Evolutionary conservation across 441 rosid genomes (phyloP), one percentile per base, ranked within the genome.

Genomic region (Brassica balearica): DNA sequence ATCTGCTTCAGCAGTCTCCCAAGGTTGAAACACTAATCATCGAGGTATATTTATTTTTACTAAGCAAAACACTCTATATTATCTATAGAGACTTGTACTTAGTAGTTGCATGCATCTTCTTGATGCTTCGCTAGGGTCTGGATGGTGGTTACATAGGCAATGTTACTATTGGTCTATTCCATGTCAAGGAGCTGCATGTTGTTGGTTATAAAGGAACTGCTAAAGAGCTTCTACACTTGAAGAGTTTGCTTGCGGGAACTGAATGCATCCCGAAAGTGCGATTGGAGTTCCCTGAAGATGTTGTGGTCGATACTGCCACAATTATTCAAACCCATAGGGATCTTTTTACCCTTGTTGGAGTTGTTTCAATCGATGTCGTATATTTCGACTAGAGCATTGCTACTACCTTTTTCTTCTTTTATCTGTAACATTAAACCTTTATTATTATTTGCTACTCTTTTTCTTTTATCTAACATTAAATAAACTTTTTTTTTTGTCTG

Each of bases 11-110:
- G 27, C 46, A 75, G 20, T 66, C 66, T 58, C 66, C 78, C 15
- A 75, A 75, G 19, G 20, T 67, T 22, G 27, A 58, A 75, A 66
- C 78, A 6, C 12, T 75, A 19, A 53, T 5, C 14, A 20, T 73
- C 25, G 3, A 73, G 71, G 77, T 43, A 43, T 43, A 43, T 41
- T 29, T 43, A 0, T 43, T 36, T 7, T 10, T 3, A 43, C 11
- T 43, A 43, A 43, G n/a, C 51, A 43, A 43, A 38, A 43, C 51
- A 43, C 51, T 43, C 51, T 43, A 29, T 41, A 9, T 41, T 9
- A 9, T 10, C 48, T 41, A 41, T 41, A 41, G 4, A 41, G 48
- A 41, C 10, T 9, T 10, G 48, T 38, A 41, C 12, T 41, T 41
- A 41, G 48, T 9, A 4, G 48, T 41, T 41, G 46, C 46, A 2